Evolutionary conservation across 805 yeast species (phyloP).

Genomic region (Wickerhamiella alocasiicola): DNA sequence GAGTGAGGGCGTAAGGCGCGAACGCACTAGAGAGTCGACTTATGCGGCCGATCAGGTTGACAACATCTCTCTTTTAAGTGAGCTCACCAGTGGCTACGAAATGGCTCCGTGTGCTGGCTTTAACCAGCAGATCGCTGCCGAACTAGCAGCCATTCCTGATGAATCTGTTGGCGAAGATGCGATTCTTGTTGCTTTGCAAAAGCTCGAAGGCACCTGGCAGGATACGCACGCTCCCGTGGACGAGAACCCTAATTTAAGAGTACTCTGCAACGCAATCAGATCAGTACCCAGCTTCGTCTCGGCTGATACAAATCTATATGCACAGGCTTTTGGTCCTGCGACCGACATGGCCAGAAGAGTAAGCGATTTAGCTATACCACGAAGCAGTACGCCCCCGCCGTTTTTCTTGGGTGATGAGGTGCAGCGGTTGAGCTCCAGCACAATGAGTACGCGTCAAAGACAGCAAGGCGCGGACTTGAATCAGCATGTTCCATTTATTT

Average conservation of each 20-base stretch:
- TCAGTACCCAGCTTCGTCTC: conserved; percentile 10
- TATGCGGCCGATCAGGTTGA: background rate
- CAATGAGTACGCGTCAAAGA: background rate
- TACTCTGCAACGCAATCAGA: conserved; percentile 8
- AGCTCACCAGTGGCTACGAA: conserved; percentile 18
- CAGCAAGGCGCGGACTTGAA: conserved; percentile 6
- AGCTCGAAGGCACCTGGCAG: conserved; percentile 53
- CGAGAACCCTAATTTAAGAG: background rate
- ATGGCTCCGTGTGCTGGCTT: conserved; percentile 32
- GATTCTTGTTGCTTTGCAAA: conserved; percentile 56
- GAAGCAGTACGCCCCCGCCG: conserved; percentile 7
- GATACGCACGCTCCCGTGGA: background rate
- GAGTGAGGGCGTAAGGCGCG: background rate
- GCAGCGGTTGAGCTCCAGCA: background rate
- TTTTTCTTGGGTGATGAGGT: conserved; percentile 2
- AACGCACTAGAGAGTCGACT: background rate
- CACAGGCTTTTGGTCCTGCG: conserved; percentile 14
- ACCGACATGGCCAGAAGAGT: conserved; percentile 7
- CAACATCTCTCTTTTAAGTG: conserved; percentile 21
- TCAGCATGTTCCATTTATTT: conserved; percentile 65
- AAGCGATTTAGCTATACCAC: conserved; percentile 9
- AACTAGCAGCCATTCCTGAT: conserved; percentile 76
- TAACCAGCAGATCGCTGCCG: conserved; percentile 50
- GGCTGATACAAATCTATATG: conserved; percentile 11
- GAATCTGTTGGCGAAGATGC: conserved; percentile 57